Evolutionary conservation across 305 asterid species (phyloP).

Genomic region (Fraxinus baroniana): DNA sequence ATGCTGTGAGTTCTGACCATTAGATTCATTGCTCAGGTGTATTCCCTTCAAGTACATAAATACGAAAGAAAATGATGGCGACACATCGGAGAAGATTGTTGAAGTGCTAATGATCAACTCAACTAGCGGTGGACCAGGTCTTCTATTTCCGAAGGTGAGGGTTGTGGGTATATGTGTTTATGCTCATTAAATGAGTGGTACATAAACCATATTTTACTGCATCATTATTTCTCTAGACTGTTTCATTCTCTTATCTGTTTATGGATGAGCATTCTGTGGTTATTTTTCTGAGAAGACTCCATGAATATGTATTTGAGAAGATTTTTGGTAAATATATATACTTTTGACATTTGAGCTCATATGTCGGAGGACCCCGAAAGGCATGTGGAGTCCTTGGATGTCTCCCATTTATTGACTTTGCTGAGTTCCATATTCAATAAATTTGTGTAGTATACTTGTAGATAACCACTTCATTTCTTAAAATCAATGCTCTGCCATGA

Average conservation of each 20-base stretch:
- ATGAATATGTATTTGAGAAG: background rate
- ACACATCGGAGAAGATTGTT: slow-evolving; percentile 35
- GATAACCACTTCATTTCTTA: background rate
- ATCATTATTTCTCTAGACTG: background rate
- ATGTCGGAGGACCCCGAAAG: background rate
- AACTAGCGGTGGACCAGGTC: slow-evolving; percentile 62
- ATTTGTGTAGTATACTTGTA: background rate
- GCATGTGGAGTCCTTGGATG: background rate
- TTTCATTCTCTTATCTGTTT: background rate
- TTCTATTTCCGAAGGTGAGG: slow-evolving; percentile 67
- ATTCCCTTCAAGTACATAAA: slow-evolving; percentile 50
- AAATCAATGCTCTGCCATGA: background rate
- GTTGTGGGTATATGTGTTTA: background rate
- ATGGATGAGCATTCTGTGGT: background rate
- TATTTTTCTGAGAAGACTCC: background rate
- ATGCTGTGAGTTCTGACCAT: background rate
- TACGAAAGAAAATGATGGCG: slow-evolving; percentile 35
- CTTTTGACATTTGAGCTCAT: background rate
- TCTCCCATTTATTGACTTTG: background rate
- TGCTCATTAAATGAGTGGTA: background rate
- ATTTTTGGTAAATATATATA: background rate
- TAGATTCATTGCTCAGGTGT: slow-evolving; percentile 43
- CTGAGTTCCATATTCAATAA: background rate
- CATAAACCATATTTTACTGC: background rate
- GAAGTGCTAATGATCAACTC: slow-evolving; percentile 73